phyloP scores from a whole-genome alignment of 1,284 basidiomycete species.

The Vanrija sp. region DNA sequence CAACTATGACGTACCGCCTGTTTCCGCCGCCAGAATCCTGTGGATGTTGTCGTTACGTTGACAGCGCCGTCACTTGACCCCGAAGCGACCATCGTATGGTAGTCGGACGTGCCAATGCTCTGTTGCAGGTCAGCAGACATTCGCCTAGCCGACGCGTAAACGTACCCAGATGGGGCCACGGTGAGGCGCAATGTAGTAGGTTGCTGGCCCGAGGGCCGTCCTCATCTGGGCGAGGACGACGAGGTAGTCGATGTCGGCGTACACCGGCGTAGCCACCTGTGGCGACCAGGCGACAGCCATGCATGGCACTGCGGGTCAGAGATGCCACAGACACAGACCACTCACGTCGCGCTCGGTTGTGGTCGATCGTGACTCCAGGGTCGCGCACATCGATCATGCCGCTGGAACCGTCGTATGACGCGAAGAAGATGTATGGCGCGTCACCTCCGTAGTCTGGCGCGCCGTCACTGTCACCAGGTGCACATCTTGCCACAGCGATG shows the following conservation, averaged over 20 bases:
- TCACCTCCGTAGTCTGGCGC: slow-evolving; percentile 23
- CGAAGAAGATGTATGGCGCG: slow-evolving; percentile 25
- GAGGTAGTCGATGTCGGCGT: slow-evolving; percentile 39
- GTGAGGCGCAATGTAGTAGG: slow-evolving; percentile 23
- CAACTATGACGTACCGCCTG: slow-evolving; percentile 17
- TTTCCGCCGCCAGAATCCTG: slow-evolving; percentile 27
- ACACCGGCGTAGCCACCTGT: slow-evolving; percentile 30
- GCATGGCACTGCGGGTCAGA: slow-evolving; percentile 27
- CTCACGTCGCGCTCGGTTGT: slow-evolving; percentile 33
- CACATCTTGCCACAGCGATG: slow-evolving; percentile 23
- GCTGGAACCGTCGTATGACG: slow-evolving; percentile 30
- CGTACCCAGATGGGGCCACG: slow-evolving; percentile 73
- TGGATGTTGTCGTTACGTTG: slow-evolving; percentile 29
- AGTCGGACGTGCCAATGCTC: slow-evolving; percentile 71
- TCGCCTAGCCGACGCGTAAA: not conserved
- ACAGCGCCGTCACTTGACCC: slow-evolving; percentile 76
- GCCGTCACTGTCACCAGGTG: slow-evolving; percentile 21
- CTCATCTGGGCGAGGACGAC: slow-evolving; percentile 30
- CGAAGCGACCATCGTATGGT: slow-evolving; percentile 76
- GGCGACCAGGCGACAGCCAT: slow-evolving; percentile 32
- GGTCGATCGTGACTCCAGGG: slow-evolving; percentile 16
- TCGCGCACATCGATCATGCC: slow-evolving; percentile 36
- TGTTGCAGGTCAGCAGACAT: slow-evolving; percentile 36
- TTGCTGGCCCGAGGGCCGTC: slow-evolving; percentile 1
- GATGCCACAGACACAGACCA: not conserved